Evolutionary conservation across 371 early-diverging fungal species (phyloP).

Genomic region (Mucor indicus): DNA sequence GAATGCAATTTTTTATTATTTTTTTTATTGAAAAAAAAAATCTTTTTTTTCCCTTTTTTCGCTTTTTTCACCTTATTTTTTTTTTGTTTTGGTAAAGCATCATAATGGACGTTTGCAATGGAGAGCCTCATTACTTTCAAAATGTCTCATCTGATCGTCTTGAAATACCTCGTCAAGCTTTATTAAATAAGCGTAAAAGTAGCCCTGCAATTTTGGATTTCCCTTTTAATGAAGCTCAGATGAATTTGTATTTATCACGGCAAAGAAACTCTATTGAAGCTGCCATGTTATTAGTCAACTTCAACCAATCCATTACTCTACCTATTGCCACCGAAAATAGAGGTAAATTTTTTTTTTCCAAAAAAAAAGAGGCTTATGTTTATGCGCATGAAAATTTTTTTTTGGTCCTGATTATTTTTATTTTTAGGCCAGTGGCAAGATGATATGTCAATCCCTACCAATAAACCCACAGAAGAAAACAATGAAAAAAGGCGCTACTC

Average conservation of each 20-base stretch:
- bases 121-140: no score
- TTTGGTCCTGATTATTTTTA: no score
- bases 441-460: slow-evolving; percentile 39
- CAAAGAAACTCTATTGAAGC: slow-evolving; percentile 51
- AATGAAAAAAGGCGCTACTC: slow-evolving; percentile 34
- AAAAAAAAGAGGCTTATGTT: slow-evolving; percentile 14
- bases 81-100: no score
- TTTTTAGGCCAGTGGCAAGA: slow-evolving; percentile 28
- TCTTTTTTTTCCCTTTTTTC: no score
- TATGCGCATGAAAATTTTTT: slow-evolving; percentile 35
- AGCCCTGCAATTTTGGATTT: slow-evolving; percentile 48
- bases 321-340: slow-evolving; percentile 15
- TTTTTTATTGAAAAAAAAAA: no score
- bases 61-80: no score
- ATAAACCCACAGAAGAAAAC: slow-evolving; percentile 24
- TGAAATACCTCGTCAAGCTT: no score
- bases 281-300: slow-evolving; percentile 47
- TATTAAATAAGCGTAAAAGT: slow-evolving; percentile 45
- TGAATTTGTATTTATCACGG: slow-evolving; percentile 36
- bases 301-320: slow-evolving; percentile 28
- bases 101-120: no score
- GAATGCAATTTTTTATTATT: no score
- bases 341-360: slow-evolving; percentile 21
- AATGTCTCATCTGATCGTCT: no score
- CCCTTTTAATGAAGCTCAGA: slow-evolving; percentile 33